These are phyloP conservation scores for Fagopyrum esculentum DNA, from an alignment of 148 eudicot species.

Conservation along the genomic window DNA sequence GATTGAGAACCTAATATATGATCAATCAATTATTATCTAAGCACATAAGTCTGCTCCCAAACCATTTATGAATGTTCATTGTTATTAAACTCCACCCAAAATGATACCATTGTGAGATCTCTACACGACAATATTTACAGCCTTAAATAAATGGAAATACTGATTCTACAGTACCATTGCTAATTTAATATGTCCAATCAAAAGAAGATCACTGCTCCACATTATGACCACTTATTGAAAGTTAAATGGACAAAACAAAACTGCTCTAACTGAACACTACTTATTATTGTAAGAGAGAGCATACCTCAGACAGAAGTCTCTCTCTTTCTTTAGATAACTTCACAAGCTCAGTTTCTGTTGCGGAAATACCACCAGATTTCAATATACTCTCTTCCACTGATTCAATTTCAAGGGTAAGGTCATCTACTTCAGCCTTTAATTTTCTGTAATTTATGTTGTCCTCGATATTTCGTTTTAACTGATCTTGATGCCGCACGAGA, in stretches of 20 bases:
- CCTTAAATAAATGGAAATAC: not conserved
- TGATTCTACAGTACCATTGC: not conserved
- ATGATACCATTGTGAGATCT: slow-evolving; percentile 4
- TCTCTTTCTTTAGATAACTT: slow-evolving; percentile 77
- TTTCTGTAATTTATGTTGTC: slow-evolving; percentile 66
- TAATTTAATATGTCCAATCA: not conserved
- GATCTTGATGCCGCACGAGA: slow-evolving; percentile 30
- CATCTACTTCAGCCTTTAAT: slow-evolving; percentile 50
- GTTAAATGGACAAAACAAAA: not conserved
- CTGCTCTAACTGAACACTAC: not conserved
- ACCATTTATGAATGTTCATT: not conserved
- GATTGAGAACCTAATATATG: not conserved
- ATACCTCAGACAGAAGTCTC: slow-evolving; percentile 85
- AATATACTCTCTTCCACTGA: slow-evolving; percentile 50
- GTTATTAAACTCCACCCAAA: not conserved
- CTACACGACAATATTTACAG: not conserved
- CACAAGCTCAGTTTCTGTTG: slow-evolving; percentile 45
- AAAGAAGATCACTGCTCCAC: not conserved
- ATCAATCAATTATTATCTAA: not conserved
- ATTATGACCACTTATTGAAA: not conserved
- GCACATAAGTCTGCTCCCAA: not conserved
- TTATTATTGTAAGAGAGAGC: slow-evolving; percentile 4
- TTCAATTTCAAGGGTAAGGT: slow-evolving; percentile 61
- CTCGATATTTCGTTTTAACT: slow-evolving; percentile 54
- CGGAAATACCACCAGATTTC: slow-evolving; percentile 52